Base-by-base conservation (phyloP, 495 filamentous ascomycete genomes). In the Xylaria telfairii region DNA sequence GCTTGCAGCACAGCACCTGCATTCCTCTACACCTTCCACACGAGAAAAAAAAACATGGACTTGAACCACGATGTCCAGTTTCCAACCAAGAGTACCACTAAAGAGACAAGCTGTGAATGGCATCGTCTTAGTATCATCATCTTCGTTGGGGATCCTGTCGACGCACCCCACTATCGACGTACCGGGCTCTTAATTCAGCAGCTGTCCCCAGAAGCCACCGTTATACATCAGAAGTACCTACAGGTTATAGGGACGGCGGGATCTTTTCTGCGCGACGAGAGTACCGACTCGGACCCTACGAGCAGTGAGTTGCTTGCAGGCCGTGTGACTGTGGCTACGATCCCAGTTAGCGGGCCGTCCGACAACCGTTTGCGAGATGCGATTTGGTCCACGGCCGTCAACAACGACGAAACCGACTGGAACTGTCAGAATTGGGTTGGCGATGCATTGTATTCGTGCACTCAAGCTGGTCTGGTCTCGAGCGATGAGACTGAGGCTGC, bases 91-190 rank as follows among this genome's bases (percentile, higher is more conserved):
- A 19, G 17, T 46, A 46, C 42, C 4, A 46, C 42, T 19, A 46
- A 17, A 19, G 15, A 46, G 3, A 46, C 42, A 26, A 53, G 8
- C 53, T 56, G 28, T 13, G 34, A 60, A 24, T 60, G 17, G 19
- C 57, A 60, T 17, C 60, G 24, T 63, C 39, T 63, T 6, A n/a
- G 10, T n/a, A 30, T 63, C 10, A 46, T 63, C 21, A 32, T 46
- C 21, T 46, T 44, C 39, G 19, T 6, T 17, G 60, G 39, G 32
- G 39, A 63, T n/a, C 37, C 21, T 12, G 28, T 62, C 37, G 59
- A 44, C 21, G 37, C 59, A 28, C 37, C 59, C 3, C 59, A 62
- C 0, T 62, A 24, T n/a, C 39, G 60, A 19, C 60, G 46, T 39
- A 63, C 39, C 0, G 60, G 21, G 24, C 24, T 63, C 3, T 30